Percentiles rank a stretch among this genome's conserved stretches.
Evolutionary conservation across 768 basidiomycete species (phyloP).

Genomic region (Boletus sp.): DNA sequence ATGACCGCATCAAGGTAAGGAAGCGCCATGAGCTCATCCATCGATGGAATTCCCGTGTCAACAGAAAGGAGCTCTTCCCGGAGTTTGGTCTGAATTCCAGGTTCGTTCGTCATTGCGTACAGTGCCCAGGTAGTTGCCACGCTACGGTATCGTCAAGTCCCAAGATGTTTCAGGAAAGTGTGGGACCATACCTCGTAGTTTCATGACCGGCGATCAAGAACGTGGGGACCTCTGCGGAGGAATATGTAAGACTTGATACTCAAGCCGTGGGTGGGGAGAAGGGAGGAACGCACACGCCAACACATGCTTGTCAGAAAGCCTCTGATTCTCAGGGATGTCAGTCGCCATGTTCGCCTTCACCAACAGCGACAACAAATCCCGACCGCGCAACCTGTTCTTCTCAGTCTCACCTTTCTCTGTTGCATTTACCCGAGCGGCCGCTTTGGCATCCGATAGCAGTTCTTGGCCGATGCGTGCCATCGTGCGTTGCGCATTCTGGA

Average conservation of each 20-base stretch:
- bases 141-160: conserved; percentile 1
- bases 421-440: conserved; percentile 25
- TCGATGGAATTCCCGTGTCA: conserved; percentile 54
- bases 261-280: not conserved
- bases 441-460: conserved; percentile 49
- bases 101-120: conserved; percentile 14
- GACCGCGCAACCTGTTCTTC: conserved; percentile 34
- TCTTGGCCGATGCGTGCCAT: conserved; percentile 51
- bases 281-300: conserved; percentile 41
- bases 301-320: conserved; percentile 62
- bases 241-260: not conserved
- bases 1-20: conserved; percentile 54
- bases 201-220: conserved; percentile 60
- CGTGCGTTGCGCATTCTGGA: conserved; percentile 33
- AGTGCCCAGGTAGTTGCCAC: conserved; percentile 52
- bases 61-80: conserved; percentile 54
- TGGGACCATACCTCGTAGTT: conserved; percentile 23
- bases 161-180: not conserved
- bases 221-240: conserved; percentile 51
- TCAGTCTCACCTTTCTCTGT: conserved; percentile 30
- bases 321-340: conserved; percentile 52
- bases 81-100: conserved; percentile 50
- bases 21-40: conserved; percentile 65
- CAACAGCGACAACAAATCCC: conserved; percentile 60
- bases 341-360: conserved; percentile 30